Evolutionary conservation across 805 yeast genomes (phyloP).

Genomic region (Metschnikowia rubicola): DNA sequence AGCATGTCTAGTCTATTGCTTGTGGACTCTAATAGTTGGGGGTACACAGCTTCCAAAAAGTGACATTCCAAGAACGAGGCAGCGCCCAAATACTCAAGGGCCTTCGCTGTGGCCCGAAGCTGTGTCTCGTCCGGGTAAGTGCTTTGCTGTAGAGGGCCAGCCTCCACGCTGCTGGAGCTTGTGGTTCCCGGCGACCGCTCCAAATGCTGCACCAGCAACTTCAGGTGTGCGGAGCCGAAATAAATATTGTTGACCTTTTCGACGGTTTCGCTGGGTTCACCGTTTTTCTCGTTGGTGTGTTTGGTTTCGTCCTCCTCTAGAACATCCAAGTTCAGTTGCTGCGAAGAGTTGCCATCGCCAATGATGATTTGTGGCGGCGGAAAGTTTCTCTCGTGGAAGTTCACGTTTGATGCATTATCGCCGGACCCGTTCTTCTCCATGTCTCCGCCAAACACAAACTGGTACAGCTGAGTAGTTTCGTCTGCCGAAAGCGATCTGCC

Average conservation of each 20-base stretch:
- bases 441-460: neutral
- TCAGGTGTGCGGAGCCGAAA: slow-evolving; percentile 2
- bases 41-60: slow-evolving; percentile 10
- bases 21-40: slow-evolving; percentile 7
- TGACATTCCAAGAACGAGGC: slow-evolving; percentile 5
- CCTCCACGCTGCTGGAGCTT: slow-evolving; percentile 1
- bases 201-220: slow-evolving; percentile 2
- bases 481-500: slow-evolving; percentile 2
- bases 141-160: neutral
- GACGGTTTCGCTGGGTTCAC: slow-evolving; percentile 3
- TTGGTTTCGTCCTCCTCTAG: neutral
- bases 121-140: neutral
- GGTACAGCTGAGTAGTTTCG: slow-evolving; percentile 1
- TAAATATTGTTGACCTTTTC: slow-evolving; percentile 8
- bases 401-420: neutral
- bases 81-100: neutral
- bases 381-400: neutral
- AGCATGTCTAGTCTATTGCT: slow-evolving; percentile 2
- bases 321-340: neutral
- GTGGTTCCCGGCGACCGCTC: neutral
- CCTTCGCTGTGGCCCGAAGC: neutral
- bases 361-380: slow-evolving; percentile 8
- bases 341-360: neutral
- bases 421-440: neutral
- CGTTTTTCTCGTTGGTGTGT: neutral